Conservation (phyloP, 352 stramenopile genomes). For the Phytophthora uliginosa region DNA sequence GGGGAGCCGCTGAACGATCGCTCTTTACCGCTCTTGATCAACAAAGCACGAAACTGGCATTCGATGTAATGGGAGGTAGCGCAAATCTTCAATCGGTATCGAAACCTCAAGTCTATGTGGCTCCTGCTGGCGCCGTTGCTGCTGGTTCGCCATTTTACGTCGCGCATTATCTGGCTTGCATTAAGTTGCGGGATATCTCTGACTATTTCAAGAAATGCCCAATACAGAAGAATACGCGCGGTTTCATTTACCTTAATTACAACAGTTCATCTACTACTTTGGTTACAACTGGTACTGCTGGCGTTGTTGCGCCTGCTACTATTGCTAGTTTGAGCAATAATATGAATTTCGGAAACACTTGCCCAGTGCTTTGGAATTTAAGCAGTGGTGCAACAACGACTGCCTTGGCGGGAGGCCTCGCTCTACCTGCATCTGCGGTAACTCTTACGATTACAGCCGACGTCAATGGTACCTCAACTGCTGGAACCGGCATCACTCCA, state of each 20-base stretch:
- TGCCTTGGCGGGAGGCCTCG: no score
- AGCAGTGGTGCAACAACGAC: neutral
- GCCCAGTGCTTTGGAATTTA: constrained; percentile 7
- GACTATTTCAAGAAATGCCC: constrained; percentile 20
- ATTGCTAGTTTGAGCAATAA: constrained; percentile 1
- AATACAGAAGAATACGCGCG: neutral
- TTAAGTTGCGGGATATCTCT: constrained; percentile 14
- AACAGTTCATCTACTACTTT: constrained; percentile 18
- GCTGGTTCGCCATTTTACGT: no score
- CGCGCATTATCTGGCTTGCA: constrained; percentile 15
- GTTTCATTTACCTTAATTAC: constrained; percentile 12
- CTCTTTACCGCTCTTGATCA: constrained; percentile 22
- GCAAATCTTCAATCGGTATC: constrained; percentile 20
- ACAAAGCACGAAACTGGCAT: constrained; percentile 14
- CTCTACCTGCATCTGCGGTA: neutral
- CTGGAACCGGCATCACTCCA: constrained; percentile 12
- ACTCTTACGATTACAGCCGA: constrained; percentile 11
- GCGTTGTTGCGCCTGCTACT: constrained; percentile 3
- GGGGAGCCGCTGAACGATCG: constrained; percentile 10
- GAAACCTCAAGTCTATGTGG: constrained; percentile 8
- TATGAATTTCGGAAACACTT: neutral
- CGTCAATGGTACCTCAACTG: constrained; percentile 16
- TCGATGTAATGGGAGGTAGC: constrained; percentile 24
- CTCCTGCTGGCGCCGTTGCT: constrained; percentile 13
- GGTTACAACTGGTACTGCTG: neutral